Percentiles rank a stretch among this genome's conserved stretches.
phyloP scores from a whole-genome alignment of 495 filamentous ascomycete genomes.

The Talaromyces nanjingensis region DNA sequence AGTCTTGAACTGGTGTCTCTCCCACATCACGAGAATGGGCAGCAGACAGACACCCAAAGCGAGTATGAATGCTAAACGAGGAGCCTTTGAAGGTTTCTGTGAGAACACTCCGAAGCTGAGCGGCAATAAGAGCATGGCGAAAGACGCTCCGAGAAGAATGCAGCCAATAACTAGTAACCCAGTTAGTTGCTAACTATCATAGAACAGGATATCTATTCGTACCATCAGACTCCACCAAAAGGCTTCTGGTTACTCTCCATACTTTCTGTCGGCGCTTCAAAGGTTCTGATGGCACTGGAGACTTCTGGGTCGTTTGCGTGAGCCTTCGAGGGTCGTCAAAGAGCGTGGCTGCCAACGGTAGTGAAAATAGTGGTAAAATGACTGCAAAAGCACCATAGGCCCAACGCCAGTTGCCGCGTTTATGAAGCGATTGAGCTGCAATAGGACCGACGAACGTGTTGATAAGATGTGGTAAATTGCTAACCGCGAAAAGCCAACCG shows the following conservation, averaged over 20 bases:
- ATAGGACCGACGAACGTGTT: conserved; percentile 47
- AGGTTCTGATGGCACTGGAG: neutral
- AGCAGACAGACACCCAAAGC: conserved; percentile 49
- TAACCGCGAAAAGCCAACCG: conserved; percentile 48
- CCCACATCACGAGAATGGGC: conserved; percentile 47
- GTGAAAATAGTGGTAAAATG: conserved; percentile 45
- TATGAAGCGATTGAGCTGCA: conserved; percentile 37
- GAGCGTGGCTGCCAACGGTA: conserved; percentile 15
- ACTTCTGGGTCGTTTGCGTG: neutral
- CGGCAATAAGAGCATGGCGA: conserved; percentile 51
- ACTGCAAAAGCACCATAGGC: conserved; percentile 54
- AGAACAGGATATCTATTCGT: neutral
- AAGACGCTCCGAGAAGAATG: conserved; percentile 43
- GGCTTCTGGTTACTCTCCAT: neutral
- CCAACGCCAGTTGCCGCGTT: conserved; percentile 49
- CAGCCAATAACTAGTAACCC: conserved; percentile 32
- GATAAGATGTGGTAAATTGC: conserved; percentile 52
- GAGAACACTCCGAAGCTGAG: conserved; percentile 43
- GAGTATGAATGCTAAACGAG: conserved; percentile 18
- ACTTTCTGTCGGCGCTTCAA: neutral
- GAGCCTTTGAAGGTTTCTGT: conserved; percentile 34
- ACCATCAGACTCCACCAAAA: conserved; percentile 8
- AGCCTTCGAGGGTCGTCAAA: neutral
- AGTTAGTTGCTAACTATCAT: neutral
- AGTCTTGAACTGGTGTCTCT: conserved; percentile 42